Conservation (phyloP, 345 rosid species). For the Nasturtium officinale region DNA sequence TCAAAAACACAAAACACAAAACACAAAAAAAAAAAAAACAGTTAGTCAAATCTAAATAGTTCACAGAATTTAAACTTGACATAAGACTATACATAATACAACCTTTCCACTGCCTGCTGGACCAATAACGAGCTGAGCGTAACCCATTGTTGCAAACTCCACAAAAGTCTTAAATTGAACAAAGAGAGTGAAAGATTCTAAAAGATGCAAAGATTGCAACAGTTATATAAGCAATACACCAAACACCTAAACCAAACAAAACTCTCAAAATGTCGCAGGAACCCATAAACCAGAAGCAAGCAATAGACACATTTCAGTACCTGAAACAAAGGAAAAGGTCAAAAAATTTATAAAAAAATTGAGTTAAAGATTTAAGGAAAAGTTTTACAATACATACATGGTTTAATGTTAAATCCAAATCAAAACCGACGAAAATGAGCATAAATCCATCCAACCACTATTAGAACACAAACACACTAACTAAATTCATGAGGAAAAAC, state of each 20-base stretch:
- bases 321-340: conserved; percentile 22
- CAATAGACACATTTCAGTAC: conserved; percentile 40
- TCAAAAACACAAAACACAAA: background rate
- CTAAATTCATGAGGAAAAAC: too few species aligned
- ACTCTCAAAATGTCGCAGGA: conserved; percentile 53
- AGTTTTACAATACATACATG: background rate
- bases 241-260: conserved; percentile 67
- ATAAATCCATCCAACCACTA: too few species aligned
- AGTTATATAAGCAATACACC: conserved; percentile 80
- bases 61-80: background rate
- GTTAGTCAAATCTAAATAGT: background rate
- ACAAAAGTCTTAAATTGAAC: conserved; percentile 37
- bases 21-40: too few species aligned
- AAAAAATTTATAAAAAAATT: background rate
- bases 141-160: conserved; percentile 57
- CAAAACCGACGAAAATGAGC: too few species aligned
- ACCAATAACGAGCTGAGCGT: conserved; percentile 81
- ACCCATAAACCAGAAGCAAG: conserved; percentile 54
- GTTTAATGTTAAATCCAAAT: too few species aligned
- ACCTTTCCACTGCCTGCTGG: conserved; percentile 96
- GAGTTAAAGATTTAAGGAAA: background rate
- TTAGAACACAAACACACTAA: too few species aligned
- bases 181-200: conserved; percentile 57
- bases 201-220: conserved; percentile 70
- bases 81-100: background rate